Evolutionary conservation across 768 basidiomycete genomes (phyloP).

Genomic region (Boletales sp.): DNA sequence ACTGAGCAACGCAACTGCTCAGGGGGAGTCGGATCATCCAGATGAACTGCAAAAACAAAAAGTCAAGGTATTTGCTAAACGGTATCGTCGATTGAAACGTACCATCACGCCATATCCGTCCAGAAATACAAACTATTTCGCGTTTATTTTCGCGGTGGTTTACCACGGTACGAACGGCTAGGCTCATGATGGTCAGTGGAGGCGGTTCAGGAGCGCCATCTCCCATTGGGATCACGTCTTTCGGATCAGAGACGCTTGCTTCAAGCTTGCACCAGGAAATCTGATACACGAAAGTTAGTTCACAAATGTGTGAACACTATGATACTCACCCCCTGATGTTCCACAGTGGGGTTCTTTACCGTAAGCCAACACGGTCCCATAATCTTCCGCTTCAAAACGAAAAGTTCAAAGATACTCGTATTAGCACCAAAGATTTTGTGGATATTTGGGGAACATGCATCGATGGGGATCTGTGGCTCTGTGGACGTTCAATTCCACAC

Average conservation of each 20-base stretch:
- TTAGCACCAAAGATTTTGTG: slow-evolving; percentile 86
- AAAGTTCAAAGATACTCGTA: slow-evolving; percentile 87
- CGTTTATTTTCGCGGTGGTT: slow-evolving; percentile 92
- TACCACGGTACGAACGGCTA: slow-evolving; percentile 85
- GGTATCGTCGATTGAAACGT: slow-evolving; percentile 13
- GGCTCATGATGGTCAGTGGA: slow-evolving; percentile 85
- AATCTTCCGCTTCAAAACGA: slow-evolving; percentile 93
- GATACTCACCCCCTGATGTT: slow-evolving; percentile 69
- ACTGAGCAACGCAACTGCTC: slow-evolving; percentile 79
- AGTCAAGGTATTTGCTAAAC: background rate
- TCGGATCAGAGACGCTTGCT: slow-evolving; percentile 76
- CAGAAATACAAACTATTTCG: slow-evolving; percentile 86
- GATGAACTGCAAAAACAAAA: slow-evolving; percentile 50
- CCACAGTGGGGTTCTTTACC: slow-evolving; percentile 71
- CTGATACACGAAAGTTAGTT: slow-evolving; percentile 36
- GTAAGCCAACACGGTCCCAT: slow-evolving; percentile 99
- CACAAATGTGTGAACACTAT: background rate
- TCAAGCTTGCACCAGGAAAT: slow-evolving; percentile 98
- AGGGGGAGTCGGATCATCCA: slow-evolving; percentile 91
- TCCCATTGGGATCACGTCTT: slow-evolving; percentile 79
- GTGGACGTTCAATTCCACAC: background rate
- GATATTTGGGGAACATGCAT: slow-evolving; percentile 79
- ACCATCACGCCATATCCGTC: slow-evolving; percentile 80
- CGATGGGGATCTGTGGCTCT: slow-evolving; percentile 56
- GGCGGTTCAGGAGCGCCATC: slow-evolving; percentile 79